phyloP scores from a whole-genome alignment of 345 rosid genomes.

The Noccaea bulbosa region DNA sequence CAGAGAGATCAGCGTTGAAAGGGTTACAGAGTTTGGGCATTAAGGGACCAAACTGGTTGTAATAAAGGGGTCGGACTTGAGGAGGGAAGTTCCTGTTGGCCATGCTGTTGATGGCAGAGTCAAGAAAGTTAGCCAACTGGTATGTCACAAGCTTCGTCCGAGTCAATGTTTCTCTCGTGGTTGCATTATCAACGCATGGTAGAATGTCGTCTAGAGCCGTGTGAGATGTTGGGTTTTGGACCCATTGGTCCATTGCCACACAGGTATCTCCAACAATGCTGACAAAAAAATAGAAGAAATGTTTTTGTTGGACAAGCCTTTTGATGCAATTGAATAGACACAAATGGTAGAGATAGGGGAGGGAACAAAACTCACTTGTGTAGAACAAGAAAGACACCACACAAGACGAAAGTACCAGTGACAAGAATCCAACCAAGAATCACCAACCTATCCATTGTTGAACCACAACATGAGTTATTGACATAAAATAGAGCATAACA shows the following conservation, averaged over 20 bases:
- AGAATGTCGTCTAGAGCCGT: constrained; percentile 92
- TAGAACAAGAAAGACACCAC: constrained; percentile 84
- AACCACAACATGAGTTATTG: constrained; percentile 7
- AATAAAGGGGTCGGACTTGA: constrained; percentile 46
- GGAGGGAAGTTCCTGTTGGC: constrained; percentile 62
- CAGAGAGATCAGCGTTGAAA: constrained; percentile 65
- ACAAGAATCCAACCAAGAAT: constrained; percentile 93
- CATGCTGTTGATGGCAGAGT: constrained; percentile 53
- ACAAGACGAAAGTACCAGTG: constrained; percentile 71
- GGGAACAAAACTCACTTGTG: constrained; percentile 65
- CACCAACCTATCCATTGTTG: constrained; percentile 65
- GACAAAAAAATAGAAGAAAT: constrained; percentile 18
- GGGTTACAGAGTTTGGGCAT: constrained; percentile 88
- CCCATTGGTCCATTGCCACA: constrained; percentile 94
- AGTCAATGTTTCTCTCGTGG: constrained; percentile 77
- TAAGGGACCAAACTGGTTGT: constrained; percentile 86
- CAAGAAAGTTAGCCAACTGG: constrained; percentile 61
- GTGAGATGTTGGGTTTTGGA: constrained; percentile 76
- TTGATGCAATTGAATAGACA: neutral
- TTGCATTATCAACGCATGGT: constrained; percentile 91
- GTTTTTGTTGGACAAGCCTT: constrained; percentile 6
- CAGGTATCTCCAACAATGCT: constrained; percentile 94
- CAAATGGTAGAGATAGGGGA: constrained; percentile 9
- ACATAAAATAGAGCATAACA: neutral
- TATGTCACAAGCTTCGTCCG: constrained; percentile 62